Conservation (phyloP, 78 protist species). For the Bodo saltans region DNA sequence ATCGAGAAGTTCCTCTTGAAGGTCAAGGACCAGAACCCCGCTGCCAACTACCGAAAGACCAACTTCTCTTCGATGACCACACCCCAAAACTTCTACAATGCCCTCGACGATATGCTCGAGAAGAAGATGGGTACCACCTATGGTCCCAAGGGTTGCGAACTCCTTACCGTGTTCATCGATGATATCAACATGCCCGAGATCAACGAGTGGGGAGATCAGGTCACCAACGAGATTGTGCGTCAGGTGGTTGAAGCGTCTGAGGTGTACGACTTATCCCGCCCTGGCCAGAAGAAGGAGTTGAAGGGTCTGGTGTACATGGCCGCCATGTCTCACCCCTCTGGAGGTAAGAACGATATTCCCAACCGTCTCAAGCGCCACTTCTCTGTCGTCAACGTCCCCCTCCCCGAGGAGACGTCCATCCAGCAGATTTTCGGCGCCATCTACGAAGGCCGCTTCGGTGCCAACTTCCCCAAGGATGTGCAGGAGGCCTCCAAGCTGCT, state of each 20-base stretch:
- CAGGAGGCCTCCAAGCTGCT: constrained; percentile 29
- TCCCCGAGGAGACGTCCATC: constrained; percentile 58
- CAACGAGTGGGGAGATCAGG: constrained; percentile 81
- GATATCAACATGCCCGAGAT: constrained; percentile 78
- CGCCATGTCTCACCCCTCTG: constrained; percentile 82
- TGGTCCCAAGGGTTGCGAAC: constrained; percentile 68
- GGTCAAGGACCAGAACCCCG: neutral
- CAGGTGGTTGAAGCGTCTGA: constrained; percentile 64
- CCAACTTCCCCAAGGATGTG: constrained; percentile 6
- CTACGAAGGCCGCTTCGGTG: constrained; percentile 40
- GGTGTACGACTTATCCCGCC: constrained; percentile 64
- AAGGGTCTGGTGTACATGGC: constrained; percentile 16
- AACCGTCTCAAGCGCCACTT: constrained; percentile 78
- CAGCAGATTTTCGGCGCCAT: constrained; percentile 61
- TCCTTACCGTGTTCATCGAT: constrained; percentile 67
- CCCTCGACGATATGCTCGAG: constrained; percentile 64
- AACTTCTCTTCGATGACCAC: constrained; percentile 73
- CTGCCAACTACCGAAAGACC: constrained; percentile 36
- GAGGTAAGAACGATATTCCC: constrained; percentile 84
- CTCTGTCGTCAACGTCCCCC: constrained; percentile 61
- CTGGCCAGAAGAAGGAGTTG: constrained; percentile 59
- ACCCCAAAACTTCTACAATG: constrained; percentile 53
- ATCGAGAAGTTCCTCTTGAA: constrained; percentile 33
- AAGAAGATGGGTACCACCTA: constrained; percentile 62
- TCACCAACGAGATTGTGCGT: constrained; percentile 76